Conservation (phyloP, 177 flowering plant species). For the Vitis hybrid region DNA sequence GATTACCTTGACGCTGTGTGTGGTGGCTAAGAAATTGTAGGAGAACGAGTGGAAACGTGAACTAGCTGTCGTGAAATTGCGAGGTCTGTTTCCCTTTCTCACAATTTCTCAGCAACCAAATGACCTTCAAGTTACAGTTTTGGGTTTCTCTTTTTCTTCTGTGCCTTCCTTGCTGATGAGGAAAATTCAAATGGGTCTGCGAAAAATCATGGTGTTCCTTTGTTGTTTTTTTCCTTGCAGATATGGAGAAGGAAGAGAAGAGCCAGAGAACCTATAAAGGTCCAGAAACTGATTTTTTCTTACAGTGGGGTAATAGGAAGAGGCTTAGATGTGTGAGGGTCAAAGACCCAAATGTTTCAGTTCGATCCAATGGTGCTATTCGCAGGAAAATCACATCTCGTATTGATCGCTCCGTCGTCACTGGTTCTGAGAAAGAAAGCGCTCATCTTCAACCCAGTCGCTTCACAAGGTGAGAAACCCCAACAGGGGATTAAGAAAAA, state of each 20-base stretch:
- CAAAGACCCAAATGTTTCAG: constrained; percentile 25
- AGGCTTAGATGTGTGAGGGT: constrained; percentile 42
- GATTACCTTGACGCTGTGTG: not conserved
- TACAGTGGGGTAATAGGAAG: constrained; percentile 56
- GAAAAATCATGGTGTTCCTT: not conserved
- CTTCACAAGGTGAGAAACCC: constrained; percentile 26
- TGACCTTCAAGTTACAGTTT: not conserved
- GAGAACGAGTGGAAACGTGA: not conserved
- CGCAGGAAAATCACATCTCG: constrained; percentile 26
- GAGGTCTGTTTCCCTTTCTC: not conserved
- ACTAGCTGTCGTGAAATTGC: not conserved
- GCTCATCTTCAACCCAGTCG: constrained; percentile 30
- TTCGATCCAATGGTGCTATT: constrained; percentile 12
- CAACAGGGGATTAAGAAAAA: not conserved
- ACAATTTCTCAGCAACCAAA: not conserved
- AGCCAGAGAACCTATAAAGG: constrained; percentile 24
- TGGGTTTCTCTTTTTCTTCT: not conserved
- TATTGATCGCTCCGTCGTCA: constrained; percentile 17
- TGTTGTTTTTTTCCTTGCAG: not conserved
- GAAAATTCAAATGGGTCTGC: not conserved
- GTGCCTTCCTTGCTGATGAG: not conserved
- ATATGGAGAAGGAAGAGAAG: constrained; percentile 36
- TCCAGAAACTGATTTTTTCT: constrained; percentile 31
- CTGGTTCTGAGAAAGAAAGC: constrained; percentile 23
- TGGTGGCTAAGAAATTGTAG: not conserved